phyloP scores from a whole-genome alignment of 2,329 filamentous ascomycete species.

The Pseudogymnoascus sp. region DNA sequence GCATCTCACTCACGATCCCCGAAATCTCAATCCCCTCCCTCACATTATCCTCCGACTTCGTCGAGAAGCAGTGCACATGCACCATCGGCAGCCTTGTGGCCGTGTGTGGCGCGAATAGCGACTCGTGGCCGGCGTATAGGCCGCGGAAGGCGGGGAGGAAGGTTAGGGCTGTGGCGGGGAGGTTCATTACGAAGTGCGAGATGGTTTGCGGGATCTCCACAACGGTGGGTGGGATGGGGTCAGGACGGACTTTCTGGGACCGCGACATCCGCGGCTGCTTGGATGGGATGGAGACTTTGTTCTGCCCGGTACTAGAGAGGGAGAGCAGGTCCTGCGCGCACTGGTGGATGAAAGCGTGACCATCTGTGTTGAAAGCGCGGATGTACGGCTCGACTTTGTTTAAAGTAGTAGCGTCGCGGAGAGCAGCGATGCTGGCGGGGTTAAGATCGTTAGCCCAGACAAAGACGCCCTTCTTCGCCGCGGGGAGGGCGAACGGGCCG shows the following conservation, averaged over 20 bases:
- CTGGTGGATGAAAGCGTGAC: conserved; percentile 67
- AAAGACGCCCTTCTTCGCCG: conserved; percentile 82
- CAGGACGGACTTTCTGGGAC: conserved; percentile 20
- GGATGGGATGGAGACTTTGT: conserved; percentile 44
- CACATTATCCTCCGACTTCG: conserved; percentile 69
- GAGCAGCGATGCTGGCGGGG: conserved; percentile 71
- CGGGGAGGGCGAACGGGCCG: conserved; percentile 87
- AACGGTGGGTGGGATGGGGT: conserved; percentile 31
- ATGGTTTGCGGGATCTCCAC: conserved; percentile 65
- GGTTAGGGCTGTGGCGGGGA: conserved; percentile 80
- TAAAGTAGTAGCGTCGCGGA: conserved; percentile 60
- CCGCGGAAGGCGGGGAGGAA: conserved; percentile 74
- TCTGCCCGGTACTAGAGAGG: conserved; percentile 42
- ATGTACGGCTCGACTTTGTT: conserved; percentile 78
- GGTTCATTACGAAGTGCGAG: conserved; percentile 96
- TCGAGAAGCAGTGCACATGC: conserved; percentile 91
- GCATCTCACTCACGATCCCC: conserved; percentile 34
- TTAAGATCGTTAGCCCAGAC: conserved; percentile 98
- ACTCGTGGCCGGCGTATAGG: conserved; percentile 65
- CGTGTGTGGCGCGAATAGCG: conserved; percentile 56
- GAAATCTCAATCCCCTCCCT: conserved; percentile 38
- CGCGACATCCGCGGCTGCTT: conserved; percentile 29
- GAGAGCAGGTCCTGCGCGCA: conserved; percentile 55
- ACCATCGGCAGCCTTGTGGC: conserved; percentile 64
- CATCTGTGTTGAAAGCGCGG: conserved; percentile 73